These are phyloP conservation scores for Aspergillus uvarum DNA, from an alignment of 2,329 filamentous ascomycete genomes.

Conservation along the genomic window DNA sequence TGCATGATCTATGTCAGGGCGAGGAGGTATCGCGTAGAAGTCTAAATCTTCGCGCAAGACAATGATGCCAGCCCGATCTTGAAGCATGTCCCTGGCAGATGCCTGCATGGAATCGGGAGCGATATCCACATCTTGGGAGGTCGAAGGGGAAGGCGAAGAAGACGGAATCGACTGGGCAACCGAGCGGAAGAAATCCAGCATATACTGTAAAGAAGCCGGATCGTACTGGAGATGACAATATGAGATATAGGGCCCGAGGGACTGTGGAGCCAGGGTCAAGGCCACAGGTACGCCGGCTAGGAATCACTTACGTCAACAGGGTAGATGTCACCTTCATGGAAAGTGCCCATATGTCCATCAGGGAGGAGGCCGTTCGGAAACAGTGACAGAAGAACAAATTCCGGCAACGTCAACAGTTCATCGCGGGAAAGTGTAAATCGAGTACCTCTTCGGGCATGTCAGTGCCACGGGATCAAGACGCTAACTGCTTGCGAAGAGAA, in stretches of 20 bases:
- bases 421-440: constrained; percentile 93
- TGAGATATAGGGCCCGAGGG: constrained; percentile 6
- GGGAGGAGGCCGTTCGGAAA: constrained; percentile 98
- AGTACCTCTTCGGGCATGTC: constrained; percentile 65
- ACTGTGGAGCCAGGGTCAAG: background rate
- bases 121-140: constrained; percentile 60
- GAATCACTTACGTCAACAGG: constrained; percentile 80
- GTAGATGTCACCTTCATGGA: constrained; percentile 89
- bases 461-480: constrained; percentile 7
- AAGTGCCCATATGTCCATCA: constrained; percentile 91
- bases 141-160: constrained; percentile 61
- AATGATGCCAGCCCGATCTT: constrained; percentile 92
- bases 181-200: constrained; percentile 96
- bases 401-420: constrained; percentile 89
- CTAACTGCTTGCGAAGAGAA: constrained; percentile 12
- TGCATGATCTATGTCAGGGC: constrained; percentile 74
- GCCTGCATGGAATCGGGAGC: constrained; percentile 71
- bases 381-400: constrained; percentile 95
- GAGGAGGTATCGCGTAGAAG: constrained; percentile 93
- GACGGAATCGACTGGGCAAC: constrained; percentile 89
- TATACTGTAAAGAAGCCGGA: constrained; percentile 92
- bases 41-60: constrained; percentile 94
- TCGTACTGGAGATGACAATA: constrained; percentile 71
- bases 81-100: constrained; percentile 71
- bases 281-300: background rate